phyloP scores from a whole-genome alignment of 75 land plant species.

The Isoetes taiwanensis region DNA sequence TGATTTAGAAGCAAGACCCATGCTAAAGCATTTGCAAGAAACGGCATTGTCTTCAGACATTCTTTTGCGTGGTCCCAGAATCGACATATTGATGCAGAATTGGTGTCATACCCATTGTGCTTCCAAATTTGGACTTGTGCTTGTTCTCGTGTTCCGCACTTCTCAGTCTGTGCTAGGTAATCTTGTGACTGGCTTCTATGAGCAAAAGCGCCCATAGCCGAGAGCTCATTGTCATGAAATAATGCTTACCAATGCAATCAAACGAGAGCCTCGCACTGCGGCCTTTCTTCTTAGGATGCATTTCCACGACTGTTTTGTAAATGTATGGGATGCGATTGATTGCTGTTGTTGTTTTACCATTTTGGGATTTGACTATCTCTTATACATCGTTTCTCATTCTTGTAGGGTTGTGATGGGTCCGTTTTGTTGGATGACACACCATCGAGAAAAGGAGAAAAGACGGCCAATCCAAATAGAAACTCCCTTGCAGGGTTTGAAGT shows the following conservation, averaged over 20 bases:
- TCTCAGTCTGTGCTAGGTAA: too few species aligned
- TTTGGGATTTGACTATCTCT: not conserved
- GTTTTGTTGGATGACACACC: not conserved
- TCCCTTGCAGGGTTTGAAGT: not conserved
- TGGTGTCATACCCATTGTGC: too few species aligned
- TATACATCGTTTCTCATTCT: not conserved
- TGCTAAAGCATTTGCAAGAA: too few species aligned
- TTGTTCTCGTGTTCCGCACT: too few species aligned
- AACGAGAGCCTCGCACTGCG: not conserved
- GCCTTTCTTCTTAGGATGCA: not conserved
- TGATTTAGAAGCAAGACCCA: too few species aligned
- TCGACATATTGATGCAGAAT: too few species aligned
- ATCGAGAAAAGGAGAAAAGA: not conserved
- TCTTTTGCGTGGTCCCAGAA: too few species aligned
- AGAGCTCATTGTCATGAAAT: too few species aligned
- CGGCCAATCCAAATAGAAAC: constrained; percentile 1
- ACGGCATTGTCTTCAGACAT: too few species aligned
- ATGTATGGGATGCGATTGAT: not conserved
- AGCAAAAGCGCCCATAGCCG: too few species aligned
- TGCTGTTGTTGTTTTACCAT: not conserved
- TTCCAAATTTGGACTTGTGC: too few species aligned
- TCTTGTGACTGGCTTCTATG: too few species aligned
- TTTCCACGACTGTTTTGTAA: constrained; percentile 6
- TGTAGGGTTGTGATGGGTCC: constrained; percentile 5
- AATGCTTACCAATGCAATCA: not conserved